Percentiles rank a stretch among this genome's conserved stretches.
Evolutionary conservation across 140 eudicot genomes (phyloP).

Genomic region (Erigeron philadelphicus): DNA sequence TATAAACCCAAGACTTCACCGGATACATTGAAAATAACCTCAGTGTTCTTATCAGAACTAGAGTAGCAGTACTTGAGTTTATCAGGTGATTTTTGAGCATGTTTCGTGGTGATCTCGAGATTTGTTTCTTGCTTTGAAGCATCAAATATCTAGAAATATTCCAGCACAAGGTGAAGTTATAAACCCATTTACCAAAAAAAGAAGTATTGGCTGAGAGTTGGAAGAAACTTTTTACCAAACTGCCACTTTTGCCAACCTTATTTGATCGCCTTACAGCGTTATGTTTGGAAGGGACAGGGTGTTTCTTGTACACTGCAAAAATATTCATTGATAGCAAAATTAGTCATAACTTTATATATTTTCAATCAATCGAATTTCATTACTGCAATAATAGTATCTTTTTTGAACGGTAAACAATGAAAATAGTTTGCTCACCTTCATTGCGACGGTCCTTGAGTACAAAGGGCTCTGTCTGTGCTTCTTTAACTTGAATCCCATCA

Average conservation of each 20-base stretch:
- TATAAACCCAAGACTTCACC: slow-evolving; percentile 38
- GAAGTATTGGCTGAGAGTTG: slow-evolving; percentile 5
- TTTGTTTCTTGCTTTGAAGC: slow-evolving; percentile 23
- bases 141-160: slow-evolving; percentile 34
- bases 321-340: slow-evolving; percentile 9
- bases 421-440: slow-evolving; percentile 27
- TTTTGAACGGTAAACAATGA: not conserved
- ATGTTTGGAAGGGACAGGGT: slow-evolving; percentile 23
- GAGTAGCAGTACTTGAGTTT: slow-evolving; percentile 24
- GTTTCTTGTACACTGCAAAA: slow-evolving; percentile 35
- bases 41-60: slow-evolving; percentile 16
- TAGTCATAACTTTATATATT: not conserved
- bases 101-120: slow-evolving; percentile 24
- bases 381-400: too few relatives aligned
- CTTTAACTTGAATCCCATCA: slow-evolving; percentile 26
- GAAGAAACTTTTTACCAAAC: slow-evolving; percentile 11
- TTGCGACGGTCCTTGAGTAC: slow-evolving; percentile 31
- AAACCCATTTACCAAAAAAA: not conserved
- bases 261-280: too few relatives aligned
- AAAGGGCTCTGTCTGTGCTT: slow-evolving; percentile 44
- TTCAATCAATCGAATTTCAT: not conserved
- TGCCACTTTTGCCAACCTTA: slow-evolving; percentile 26
- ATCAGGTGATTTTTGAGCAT: slow-evolving; percentile 44
- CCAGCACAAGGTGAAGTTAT: slow-evolving; percentile 12
- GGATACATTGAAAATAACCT: slow-evolving; percentile 36